A percentile compares a stretch with the other conserved stretches of the same genome.
Evolutionary conservation across 2,329 filamentous ascomycete species (phyloP).

Genomic region (Cladosporium colombiae): DNA sequence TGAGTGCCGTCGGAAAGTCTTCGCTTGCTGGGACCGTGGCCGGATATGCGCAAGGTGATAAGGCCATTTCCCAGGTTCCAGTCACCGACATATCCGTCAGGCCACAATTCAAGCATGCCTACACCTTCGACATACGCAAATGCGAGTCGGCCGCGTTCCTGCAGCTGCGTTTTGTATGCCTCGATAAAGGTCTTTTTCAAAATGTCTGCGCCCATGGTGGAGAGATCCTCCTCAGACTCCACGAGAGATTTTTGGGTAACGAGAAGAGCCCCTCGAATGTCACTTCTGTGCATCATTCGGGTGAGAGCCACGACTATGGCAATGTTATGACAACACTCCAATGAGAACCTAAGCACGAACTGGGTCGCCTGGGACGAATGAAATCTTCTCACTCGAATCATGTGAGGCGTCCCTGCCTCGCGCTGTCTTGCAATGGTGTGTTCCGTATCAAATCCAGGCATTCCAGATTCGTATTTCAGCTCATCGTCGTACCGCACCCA

Average conservation of each 20-base stretch:
- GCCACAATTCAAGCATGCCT: background rate
- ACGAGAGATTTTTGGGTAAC: too few species aligned
- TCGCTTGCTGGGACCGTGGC: background rate
- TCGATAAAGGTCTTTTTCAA: background rate
- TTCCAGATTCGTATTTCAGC: background rate
- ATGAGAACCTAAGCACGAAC: background rate
- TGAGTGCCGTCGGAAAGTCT: background rate
- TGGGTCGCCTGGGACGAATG: background rate
- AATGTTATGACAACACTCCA: background rate
- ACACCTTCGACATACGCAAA: background rate
- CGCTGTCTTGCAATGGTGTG: background rate
- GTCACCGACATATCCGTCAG: background rate
- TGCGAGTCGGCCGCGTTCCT: too few species aligned
- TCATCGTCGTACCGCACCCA: background rate
- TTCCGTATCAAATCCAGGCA: background rate
- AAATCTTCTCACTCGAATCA: background rate
- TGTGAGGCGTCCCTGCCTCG: background rate
- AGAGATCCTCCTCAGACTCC: too few species aligned
- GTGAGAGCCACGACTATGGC: background rate
- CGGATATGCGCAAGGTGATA: background rate
- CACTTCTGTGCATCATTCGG: too few species aligned
- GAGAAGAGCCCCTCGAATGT: too few species aligned
- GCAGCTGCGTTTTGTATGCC: background rate
- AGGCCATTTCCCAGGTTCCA: background rate
- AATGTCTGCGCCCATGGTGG: too few species aligned